Evolutionary conservation across 1,284 basidiomycete genomes (phyloP), one percentile per base, ranked within the genome.

Genomic region (Austropuccinia psidii): DNA sequence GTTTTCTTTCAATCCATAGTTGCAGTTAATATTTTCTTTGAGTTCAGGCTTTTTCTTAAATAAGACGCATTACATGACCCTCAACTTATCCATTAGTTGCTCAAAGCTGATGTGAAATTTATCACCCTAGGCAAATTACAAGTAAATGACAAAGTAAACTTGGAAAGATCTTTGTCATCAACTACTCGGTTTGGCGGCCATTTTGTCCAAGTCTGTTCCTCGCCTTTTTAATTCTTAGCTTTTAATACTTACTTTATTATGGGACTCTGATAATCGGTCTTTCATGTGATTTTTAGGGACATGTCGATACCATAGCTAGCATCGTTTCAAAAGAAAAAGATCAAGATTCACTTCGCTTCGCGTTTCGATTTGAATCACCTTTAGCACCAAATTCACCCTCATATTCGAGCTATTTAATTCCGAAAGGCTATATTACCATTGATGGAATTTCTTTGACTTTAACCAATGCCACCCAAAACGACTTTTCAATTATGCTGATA

Each of bases 151-250:
- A 85, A 87, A 76, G 87, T 98, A 68, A 98, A 98, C 82, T 85
- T 95, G 64, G 95, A 99, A 83, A 87, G 95, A 58, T 95, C 95
- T 2, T 94, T 98, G 92, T 88, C 87, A 17, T 88, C 89, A 0
- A 90, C 95, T 82, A 88, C 88, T 11, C 85, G 95, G 54, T 97
- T 98, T 79, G 95, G 95, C 33, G 95, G 95, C 6, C 95, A 99
- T 81, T 94, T 97, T 80, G 96, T 98, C 6, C 95, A 98, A 86
- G 92, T 90, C 50, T n/a, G n/a, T n/a, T n/a, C n/a, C n/a, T n/a
- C n/a, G n/a, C n/a, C n/a, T n/a, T n/a, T n/a, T n/a, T n/a, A n/a
- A n/a, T n/a, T 8, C 49, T 21, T 55, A 65, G 17, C 17, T 29
- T 37, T 66, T 39, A 67, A 57, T 19, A 24, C 43, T 64, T 52